These are phyloP conservation scores for Monilinia fructicola DNA, from an alignment of 2,329 filamentous ascomycete species.

Conservation along the genomic window DNA sequence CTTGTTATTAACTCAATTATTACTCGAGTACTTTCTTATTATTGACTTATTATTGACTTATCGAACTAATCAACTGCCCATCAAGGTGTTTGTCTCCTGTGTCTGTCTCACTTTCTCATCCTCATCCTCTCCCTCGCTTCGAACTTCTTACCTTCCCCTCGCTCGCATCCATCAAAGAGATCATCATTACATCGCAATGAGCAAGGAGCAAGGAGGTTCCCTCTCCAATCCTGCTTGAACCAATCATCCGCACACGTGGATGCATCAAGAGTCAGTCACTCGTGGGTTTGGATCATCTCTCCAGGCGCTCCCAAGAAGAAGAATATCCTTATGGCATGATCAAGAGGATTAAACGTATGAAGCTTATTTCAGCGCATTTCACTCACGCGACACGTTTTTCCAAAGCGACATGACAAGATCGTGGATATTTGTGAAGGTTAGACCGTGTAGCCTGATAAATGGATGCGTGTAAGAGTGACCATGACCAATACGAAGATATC, in stretches of 20 bases:
- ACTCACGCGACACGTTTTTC: constrained; percentile 19
- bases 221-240: background rate
- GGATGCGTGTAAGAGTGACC: background rate
- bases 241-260: constrained; percentile 66
- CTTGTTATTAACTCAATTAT: no score
- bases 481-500: background rate
- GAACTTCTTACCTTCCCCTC: no score
- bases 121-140: background rate
- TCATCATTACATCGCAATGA: no score
- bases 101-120: background rate
- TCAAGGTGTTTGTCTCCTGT: constrained; percentile 9
- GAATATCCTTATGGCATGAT: background rate
- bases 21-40: no score
- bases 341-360: background rate
- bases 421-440: background rate
- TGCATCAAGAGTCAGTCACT: constrained; percentile 78
- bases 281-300: constrained; percentile 78
- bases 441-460: background rate
- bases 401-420: constrained; percentile 1
- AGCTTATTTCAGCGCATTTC: constrained; percentile 3
- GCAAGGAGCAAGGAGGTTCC: no score
- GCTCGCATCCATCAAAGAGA: no score
- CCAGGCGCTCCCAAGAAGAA: background rate
- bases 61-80: background rate
- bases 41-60: no score